Percentiles rank a stretch among this genome's conserved stretches.
These are phyloP conservation scores for Ophiognomonia clavigignenti-juglandacearum DNA, from an alignment of 2,329 filamentous ascomycete genomes.

Conservation along the genomic window DNA sequence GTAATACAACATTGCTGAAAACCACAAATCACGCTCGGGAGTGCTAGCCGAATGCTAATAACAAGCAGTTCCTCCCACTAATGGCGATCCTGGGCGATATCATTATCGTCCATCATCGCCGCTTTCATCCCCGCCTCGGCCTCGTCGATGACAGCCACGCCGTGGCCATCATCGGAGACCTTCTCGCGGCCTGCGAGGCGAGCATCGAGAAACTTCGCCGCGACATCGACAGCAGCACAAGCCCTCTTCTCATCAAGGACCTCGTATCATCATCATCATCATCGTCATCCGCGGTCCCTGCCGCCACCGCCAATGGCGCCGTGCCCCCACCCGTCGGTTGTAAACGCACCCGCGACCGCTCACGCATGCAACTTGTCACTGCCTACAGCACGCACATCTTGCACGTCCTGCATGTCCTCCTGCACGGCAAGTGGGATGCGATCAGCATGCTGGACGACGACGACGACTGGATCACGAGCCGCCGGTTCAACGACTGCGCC, in stretches of 20 bases:
- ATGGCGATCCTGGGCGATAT: constrained; percentile 45
- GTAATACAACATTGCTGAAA: too few species aligned
- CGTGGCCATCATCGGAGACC: constrained; percentile 29
- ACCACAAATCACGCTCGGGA: too few species aligned
- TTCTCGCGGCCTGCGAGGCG: constrained; percentile 33
- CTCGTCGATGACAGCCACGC: constrained; percentile 29
- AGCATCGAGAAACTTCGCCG: constrained; percentile 29
- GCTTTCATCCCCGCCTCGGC: constrained; percentile 38
- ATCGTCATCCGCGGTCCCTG: not conserved
- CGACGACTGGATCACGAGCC: constrained; percentile 43
- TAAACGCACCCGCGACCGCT: constrained; percentile 21
- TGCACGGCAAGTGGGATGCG: constrained; percentile 46
- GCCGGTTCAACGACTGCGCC: constrained; percentile 39
- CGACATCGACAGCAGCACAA: constrained; percentile 16
- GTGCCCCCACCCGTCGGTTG: too few species aligned
- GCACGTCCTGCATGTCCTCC: constrained; percentile 41
- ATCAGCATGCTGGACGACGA: constrained; percentile 44
- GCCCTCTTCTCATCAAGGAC: constrained; percentile 18
- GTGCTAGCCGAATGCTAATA: too few species aligned
- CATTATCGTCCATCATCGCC: constrained; percentile 40
- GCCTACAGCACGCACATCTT: constrained; percentile 43
- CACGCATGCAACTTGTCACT: constrained; percentile 34
- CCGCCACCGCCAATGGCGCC: not conserved
- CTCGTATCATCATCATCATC: constrained; percentile 19
- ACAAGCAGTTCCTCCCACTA: constrained; percentile 44